Evolutionary conservation across 176 grass and related monocot species (phyloP), one percentile per base, ranked within the genome.

Genomic region (Triticum monococcum): DNA sequence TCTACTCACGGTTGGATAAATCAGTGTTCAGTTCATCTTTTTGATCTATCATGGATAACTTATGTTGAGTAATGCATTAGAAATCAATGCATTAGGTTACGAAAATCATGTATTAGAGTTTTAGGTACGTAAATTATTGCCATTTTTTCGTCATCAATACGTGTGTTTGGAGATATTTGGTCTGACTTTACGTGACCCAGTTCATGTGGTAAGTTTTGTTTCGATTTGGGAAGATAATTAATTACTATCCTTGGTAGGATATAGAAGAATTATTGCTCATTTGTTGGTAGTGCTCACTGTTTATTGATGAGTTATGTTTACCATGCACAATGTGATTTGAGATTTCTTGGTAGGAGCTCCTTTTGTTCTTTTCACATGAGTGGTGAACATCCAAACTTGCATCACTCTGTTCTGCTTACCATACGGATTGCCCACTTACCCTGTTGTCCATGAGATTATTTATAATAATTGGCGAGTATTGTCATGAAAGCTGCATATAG

Each of bases 41-140:
- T 9, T 28, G 23, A 65, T 64, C 7, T 68, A 48, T 48, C 26
- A 50, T 31, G 18, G 41, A 68, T 81, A 11, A n/a, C 64, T 52
- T 81, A 48, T 81, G 26, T 68, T 68, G 65, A 82, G 20, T 82
- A 71, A 66, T 72, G 80, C 46, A 33, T 71, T 14, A 72, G 45
- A 71, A 59, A 36, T 72, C 66, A 36, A 71, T 83, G 66, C 20
- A 82, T 46, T 72, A 46, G 6, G 6, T 70, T 12, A 37, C 22
- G 6, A 31, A 82, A 54, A 68, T 18, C 2, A 17, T 69, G 28
- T 33, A 56, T 33, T 56, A 9, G 30, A 33, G 13, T 43, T 64
- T 43, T 17, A 28, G 38, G 35, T 71, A 24, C 12, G 2, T 50
- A 24, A 69, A 52, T 16, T 81, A n/a, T 20, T 30, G 37, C 18